A percentile compares a stretch with the other conserved stretches of the same genome.
These are phyloP conservation scores for Sextonia rubra DNA, from an alignment of 164 flowering plant species.

Conservation along the genomic window DNA sequence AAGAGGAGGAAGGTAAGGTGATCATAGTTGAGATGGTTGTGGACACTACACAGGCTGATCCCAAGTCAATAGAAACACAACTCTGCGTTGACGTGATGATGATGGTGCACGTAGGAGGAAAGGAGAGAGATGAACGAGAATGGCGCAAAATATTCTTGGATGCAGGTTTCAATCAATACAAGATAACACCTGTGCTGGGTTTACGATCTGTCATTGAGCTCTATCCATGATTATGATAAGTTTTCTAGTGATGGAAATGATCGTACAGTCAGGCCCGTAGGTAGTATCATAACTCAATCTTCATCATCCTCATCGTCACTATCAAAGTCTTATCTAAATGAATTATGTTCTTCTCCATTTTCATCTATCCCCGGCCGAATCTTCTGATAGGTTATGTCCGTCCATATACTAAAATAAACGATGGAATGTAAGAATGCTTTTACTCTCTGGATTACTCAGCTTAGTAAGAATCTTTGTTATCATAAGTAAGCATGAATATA, in stretches of 20 bases:
- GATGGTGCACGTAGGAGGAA: slow-evolving; percentile 9
- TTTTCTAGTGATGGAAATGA: not conserved
- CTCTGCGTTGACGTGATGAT: slow-evolving; percentile 2
- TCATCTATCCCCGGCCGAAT: too few species aligned
- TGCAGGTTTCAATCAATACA: slow-evolving; percentile 6
- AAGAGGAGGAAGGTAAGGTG: slow-evolving; percentile 34
- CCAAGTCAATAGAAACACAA: not conserved
- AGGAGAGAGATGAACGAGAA: slow-evolving; percentile 13
- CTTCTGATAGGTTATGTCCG: too few species aligned
- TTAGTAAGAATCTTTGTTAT: too few species aligned
- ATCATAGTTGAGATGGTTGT: slow-evolving; percentile 40
- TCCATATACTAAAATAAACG: too few species aligned
- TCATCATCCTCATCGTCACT: too few species aligned
- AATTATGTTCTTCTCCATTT: too few species aligned
- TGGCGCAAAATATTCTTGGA: slow-evolving; percentile 8
- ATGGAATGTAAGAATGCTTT: too few species aligned
- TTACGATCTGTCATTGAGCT: slow-evolving; percentile 4
- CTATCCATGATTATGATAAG: not conserved
- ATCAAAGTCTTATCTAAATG: too few species aligned
- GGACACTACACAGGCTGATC: not conserved
- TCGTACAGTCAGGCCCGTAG: not conserved
- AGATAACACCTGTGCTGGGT: slow-evolving; percentile 1
- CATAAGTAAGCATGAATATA: too few species aligned
- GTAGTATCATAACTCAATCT: too few species aligned
- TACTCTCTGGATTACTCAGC: too few species aligned